Base-by-base conservation (phyloP, 2,329 filamentous ascomycete species). In the Colletotrichum karsti region DNA sequence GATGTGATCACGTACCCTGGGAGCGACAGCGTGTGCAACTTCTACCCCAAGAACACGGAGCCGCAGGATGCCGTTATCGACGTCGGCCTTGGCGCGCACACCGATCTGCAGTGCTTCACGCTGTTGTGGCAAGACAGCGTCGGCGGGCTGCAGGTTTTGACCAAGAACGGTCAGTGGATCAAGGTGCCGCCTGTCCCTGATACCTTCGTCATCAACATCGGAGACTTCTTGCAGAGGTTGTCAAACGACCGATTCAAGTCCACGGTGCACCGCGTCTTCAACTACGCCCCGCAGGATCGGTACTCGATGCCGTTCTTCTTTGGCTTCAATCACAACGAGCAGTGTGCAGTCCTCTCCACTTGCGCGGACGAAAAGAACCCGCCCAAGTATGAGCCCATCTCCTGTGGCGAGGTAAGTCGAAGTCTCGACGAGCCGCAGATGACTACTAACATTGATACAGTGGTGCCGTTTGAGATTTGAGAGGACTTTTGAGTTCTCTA, bases 221-320 rank as follows among this genome's bases (percentile, higher is more conserved):
- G 70, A 35, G 72, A 75, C 13, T 75, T 71, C 26, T 26, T 75
- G 42, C 67, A 71, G 72, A 68, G 73, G 9, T 44, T 73, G 22
- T 71, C 73, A 35, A 75, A 74, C 41, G 74, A 74, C 42, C 51
- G 60, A 3, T 75, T 74, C 44, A 59, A 69, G 55, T 71, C 68
- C 10, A 87, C 84, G 0, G 82, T 87, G 18, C 86, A 88, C 73
- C 77, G 85, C 15, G 84, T 88, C 3, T 81, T 80, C 33, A 85
- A 84, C 67, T 76, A 79, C 46, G 77, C 78, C 0, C 70, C 70
- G 0, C 74, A 73, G 10, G 82, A 83, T 58, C 77, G 85, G 13
- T 83, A 85, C 44, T 87, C 83, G 0, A 86, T 88, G 83, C 85
- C 86, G 1, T 88, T 88, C 73, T 88, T 88, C 74, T 84, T 88